Evolutionary conservation across 179 eudicot species (phyloP), one percentile per base, ranked within the genome.

Genomic region (Patellifolia procumbens): DNA sequence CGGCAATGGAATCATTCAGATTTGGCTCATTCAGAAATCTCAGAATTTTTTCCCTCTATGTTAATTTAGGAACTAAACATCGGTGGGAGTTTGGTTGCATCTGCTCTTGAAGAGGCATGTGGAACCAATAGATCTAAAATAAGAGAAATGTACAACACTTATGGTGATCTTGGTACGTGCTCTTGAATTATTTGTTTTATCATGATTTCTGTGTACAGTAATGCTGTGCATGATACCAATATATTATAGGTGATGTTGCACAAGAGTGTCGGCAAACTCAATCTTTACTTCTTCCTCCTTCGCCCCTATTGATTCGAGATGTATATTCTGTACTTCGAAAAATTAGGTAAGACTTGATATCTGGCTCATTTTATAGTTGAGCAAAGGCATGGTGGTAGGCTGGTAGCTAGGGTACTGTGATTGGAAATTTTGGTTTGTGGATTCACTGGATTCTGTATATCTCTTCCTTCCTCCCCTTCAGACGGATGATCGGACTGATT

Each of bases 41-140:
- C 53, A n/a, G 15, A 66, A 39, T 56, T 56, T 72, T 22, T 49
- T 60, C 66, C 31, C 31, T n/a, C 51, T 28, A 56, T 75, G 63
- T 67, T 19, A 45, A 20, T 81, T 64, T 76, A 93, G 99, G 96
- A 96, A 84, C 84, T 96, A 80, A 94, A 93, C 75, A 89, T 93
- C 69, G 98, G 99, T 74, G 94, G 94, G 75, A 89, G 94, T 84
- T 84, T 87, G 74, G 92, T 91, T 67, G 73, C 85, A 68, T 86
- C 96, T 61, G 93, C 99, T 51, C 74, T 96, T 74, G 94, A 93
- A 85, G 99, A 96, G 89, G 93, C 94, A 64, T 91, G 99, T 82
- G 97, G 97, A 75, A 89, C 97, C 73, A 88, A 83, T 67, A 93
- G 81, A 83, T 85, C 91, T 42, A 96, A 86, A 83, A 86, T 96